Evolutionary conservation across 495 filamentous ascomycete genomes (phyloP), one percentile per base, ranked within the genome.

Genomic region (Ramalina intermedia): DNA sequence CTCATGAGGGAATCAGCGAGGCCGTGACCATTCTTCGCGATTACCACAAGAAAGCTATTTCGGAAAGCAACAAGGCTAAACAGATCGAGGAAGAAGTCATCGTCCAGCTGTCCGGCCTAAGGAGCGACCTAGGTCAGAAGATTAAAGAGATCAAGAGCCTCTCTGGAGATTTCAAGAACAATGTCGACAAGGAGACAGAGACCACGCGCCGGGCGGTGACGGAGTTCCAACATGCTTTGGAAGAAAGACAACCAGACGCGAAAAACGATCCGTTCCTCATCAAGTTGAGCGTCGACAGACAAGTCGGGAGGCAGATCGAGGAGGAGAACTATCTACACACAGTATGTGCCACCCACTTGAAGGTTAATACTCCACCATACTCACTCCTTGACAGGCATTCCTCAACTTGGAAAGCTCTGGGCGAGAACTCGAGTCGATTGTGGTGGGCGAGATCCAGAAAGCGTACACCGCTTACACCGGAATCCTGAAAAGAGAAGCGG

Each of bases 271-370:
- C 91, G 17, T 96, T 87, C 59, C 75, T 98, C 17, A 66, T 95
- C 54, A 81, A 80, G 45, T 68, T 96, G 33, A 75, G 73, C 37
- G 89, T 94, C 0, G 90, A 96, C 62, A 76, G 80, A 24, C 87
- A 94, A 63, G 69, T 98, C 20, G 89, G 90, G 58, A 82, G 75
- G 55, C 91, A 96, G 60, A 81, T 98, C 39, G 87, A 94, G 59
- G 91, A 98, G 58, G 91, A 98, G 63, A 98, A 96, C 57, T 96
- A 96, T 57, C 60, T 96, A 37, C 91, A 96, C 60, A 75, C 88
- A 69, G 89, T 93, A 71, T 59, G 69, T 59, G 7, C 39, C 24
- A 46, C 23, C 23, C 23, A 24, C 6, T 24, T 24, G 1, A 6
- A 24, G 6, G 3, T 24, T 24, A 3, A 4, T 24, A 1, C 4